These are phyloP conservation scores for Ophiostoma pallidulum DNA, from an alignment of 2,329 filamentous ascomycete genomes.

Conservation along the genomic window DNA sequence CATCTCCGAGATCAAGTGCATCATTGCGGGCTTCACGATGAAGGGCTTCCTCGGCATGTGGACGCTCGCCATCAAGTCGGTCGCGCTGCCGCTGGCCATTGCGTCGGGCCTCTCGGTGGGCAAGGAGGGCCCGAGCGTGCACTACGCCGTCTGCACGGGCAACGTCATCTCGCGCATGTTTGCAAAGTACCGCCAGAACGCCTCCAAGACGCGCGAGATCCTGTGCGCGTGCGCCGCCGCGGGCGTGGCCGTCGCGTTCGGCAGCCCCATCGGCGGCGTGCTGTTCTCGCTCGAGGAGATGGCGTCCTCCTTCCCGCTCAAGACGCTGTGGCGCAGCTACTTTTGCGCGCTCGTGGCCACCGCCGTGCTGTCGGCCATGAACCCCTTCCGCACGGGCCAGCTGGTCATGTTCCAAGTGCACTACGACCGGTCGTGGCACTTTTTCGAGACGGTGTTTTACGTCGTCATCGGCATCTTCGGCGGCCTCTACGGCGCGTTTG, in stretches of 20 bases:
- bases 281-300: conserved; percentile 97
- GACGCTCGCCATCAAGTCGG: conserved; percentile 89
- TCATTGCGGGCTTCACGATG: conserved; percentile 98
- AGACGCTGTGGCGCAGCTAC: conserved; percentile 96
- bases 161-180: conserved; percentile 94
- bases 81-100: conserved; percentile 83
- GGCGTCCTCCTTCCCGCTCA: conserved; percentile 90
- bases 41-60: conserved; percentile 90
- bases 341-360: conserved; percentile 96
- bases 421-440: conserved; percentile 95
- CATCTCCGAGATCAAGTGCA: conserved; percentile 98
- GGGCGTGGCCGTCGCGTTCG: conserved; percentile 92
- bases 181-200: conserved; percentile 82
- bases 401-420: conserved; percentile 98
- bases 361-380: conserved; percentile 87
- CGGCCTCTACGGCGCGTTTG: conserved; percentile 88
- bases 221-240: conserved; percentile 90
- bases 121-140: conserved; percentile 97
- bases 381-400: conserved; percentile 92
- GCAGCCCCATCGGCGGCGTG: conserved; percentile 92
- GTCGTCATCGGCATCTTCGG: conserved; percentile 86
- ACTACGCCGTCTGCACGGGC: conserved; percentile 94
- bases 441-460: conserved; percentile 92
- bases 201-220: conserved; percentile 90
- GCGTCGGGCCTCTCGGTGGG: conserved; percentile 89